Conservation (phyloP, 768 basidiomycete genomes). For the Boletus sensibilis region DNA sequence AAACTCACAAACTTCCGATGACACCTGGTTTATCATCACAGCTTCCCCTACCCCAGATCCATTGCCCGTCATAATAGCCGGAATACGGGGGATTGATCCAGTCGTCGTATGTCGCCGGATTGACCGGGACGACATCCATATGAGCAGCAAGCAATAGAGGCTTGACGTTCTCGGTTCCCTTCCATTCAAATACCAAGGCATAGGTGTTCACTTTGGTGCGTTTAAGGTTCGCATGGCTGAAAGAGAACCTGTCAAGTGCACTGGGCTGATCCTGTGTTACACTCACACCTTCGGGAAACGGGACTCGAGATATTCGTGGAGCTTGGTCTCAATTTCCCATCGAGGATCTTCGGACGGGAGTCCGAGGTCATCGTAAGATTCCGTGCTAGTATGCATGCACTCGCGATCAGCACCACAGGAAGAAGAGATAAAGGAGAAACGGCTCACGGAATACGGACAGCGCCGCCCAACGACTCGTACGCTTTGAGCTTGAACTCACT, state of each 20-base stretch:
- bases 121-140: slow-evolving; percentile 51
- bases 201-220: slow-evolving; percentile 60
- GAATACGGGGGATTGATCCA: slow-evolving; percentile 54
- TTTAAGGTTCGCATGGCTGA: slow-evolving; percentile 46
- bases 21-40: slow-evolving; percentile 44
- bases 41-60: slow-evolving; percentile 49
- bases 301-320: slow-evolving; percentile 29
- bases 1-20: slow-evolving; percentile 35
- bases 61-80: slow-evolving; percentile 44
- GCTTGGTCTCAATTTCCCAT: slow-evolving; percentile 30
- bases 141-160: slow-evolving; percentile 55
- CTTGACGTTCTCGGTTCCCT: slow-evolving; percentile 51
- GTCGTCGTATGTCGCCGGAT: slow-evolving; percentile 41
- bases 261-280: neutral
- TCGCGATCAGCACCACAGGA: neutral
- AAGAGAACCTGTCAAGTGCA: neutral
- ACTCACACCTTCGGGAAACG: slow-evolving; percentile 64
- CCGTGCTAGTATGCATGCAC: slow-evolving; percentile 41
- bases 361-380: slow-evolving; percentile 51
- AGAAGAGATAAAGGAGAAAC: neutral
- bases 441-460: slow-evolving; percentile 34
- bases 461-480: slow-evolving; percentile 36
- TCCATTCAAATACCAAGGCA: slow-evolving; percentile 61
- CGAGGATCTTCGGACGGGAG: slow-evolving; percentile 48
- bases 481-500: slow-evolving; percentile 29